Evolutionary conservation across 2,329 filamentous ascomycete genomes (phyloP).

Genomic region (Pseudovirgaria hyperparasitica): DNA sequence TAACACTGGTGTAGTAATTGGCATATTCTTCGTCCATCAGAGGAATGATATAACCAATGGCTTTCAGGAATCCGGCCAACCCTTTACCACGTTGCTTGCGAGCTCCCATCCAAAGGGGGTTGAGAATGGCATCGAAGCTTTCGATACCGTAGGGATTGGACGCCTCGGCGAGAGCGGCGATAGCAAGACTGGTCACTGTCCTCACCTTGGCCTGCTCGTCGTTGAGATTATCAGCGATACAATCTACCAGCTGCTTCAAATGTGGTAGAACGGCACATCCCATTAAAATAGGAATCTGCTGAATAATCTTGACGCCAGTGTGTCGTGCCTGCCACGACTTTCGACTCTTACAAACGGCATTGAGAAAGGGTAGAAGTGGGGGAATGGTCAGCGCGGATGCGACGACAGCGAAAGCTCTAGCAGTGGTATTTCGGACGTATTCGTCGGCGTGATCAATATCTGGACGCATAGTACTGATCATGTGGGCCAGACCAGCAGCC

Average conservation of each 20-base stretch:
- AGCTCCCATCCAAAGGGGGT: conserved; percentile 92
- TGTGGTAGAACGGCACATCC: conserved; percentile 93
- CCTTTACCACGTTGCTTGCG: conserved; percentile 95
- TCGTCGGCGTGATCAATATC: conserved; percentile 98
- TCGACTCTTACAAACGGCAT: conserved; percentile 92
- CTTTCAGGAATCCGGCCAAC: conserved; percentile 89
- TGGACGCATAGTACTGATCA: conserved; percentile 98
- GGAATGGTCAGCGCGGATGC: conserved; percentile 93
- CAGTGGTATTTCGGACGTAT: conserved; percentile 96
- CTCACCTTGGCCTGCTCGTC: conserved; percentile 97
- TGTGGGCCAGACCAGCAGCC: conserved; percentile 89
- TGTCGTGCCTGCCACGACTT: conserved; percentile 98
- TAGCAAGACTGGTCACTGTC: conserved; percentile 88
- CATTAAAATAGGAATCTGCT: conserved; percentile 98
- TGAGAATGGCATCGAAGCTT: conserved; percentile 94
- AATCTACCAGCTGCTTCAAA: conserved; percentile 89
- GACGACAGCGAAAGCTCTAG: conserved; percentile 91
- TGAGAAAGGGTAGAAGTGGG: conserved; percentile 83
- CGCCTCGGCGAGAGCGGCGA: conserved; percentile 88
- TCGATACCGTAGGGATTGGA: conserved; percentile 98
- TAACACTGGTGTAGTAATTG: conserved; percentile 96
- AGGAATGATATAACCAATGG: conserved; percentile 94
- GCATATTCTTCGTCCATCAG: conserved; percentile 99
- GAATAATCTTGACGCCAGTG: conserved; percentile 97
- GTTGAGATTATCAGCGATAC: conserved; percentile 88